These are phyloP conservation scores for Neurospora discreta DNA, from an alignment of 495 filamentous ascomycete species.

Conservation along the genomic window DNA sequence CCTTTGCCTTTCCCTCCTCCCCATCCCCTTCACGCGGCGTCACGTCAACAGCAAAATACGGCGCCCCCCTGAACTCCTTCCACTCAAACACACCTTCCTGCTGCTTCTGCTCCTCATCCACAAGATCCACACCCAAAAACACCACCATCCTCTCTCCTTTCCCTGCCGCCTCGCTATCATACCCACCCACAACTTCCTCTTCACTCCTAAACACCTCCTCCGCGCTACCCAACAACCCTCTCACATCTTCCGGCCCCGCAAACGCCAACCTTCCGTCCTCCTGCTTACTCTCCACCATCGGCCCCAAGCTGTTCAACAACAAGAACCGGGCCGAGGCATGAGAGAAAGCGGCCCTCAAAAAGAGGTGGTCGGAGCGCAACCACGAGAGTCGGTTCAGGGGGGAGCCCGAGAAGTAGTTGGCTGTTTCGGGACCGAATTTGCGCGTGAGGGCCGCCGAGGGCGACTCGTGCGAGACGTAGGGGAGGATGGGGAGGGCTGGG, in stretches of 20 bases:
- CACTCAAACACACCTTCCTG: slow-evolving; percentile 20
- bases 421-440: slow-evolving; percentile 81
- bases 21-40: slow-evolving; percentile 46
- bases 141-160: background rate
- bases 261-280: background rate
- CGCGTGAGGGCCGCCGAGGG: slow-evolving; percentile 70
- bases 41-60: slow-evolving; percentile 84
- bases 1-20: slow-evolving; percentile 41
- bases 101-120: background rate
- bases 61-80: slow-evolving; percentile 55
- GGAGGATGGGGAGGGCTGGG: slow-evolving; percentile 28
- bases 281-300: slow-evolving; percentile 43
- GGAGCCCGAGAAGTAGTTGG: slow-evolving; percentile 88
- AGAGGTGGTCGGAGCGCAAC: slow-evolving; percentile 65
- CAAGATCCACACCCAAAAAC: background rate
- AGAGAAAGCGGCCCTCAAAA: slow-evolving; percentile 64
- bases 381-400: slow-evolving; percentile 63
- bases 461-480: slow-evolving; percentile 39
- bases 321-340: slow-evolving; percentile 64
- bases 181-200: background rate
- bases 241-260: background rate
- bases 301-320: slow-evolving; percentile 67
- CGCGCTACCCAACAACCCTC: background rate
- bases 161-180: background rate
- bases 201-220: background rate